Evolutionary conservation across 1,284 basidiomycete species (phyloP), one percentile per base, ranked within the genome.

Genomic region (Boletus subluridellus): DNA sequence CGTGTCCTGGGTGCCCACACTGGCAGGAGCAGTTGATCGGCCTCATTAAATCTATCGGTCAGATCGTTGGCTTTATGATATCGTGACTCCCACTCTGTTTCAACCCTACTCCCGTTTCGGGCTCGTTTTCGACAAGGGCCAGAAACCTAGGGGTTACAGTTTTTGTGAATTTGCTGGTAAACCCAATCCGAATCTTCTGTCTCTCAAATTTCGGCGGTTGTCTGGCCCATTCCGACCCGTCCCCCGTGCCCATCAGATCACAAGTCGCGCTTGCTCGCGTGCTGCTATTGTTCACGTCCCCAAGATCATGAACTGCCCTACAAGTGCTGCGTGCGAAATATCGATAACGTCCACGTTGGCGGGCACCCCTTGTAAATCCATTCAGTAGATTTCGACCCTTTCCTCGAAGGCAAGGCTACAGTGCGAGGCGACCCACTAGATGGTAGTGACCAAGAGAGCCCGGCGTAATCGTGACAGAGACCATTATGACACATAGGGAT

Each of bases 151-250:
- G 76, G 96, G 97, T 17, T 99, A 97, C 73, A 97, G 95, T 12
- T 98, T 98, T 73, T 95, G 95, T 78, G 94, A 97, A 82, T 98
- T 94, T 73, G 88, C 91, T 68, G 94, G 94, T 95, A 81, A 74
- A 84, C 80, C 65, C 71, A 70, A 75, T 71, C 70, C 68, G 21
- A 21, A 73, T 75, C 52, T 55, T 58, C 59, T 55, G 64, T 66
- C 71, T 69, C 65, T 58, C 56, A 59, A 62, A 62, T 58, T 53
- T 60, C 67, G 63, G 4, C 28, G 7, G 28, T 30, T 30, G 4
- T 80, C 77, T 78, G 73, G 80, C 76, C 66, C 68, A 62, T 73
- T 74, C 64, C 55, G 62, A 60, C 54, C 60, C 28, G 48, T 55
- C 28, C 50, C 24, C 32, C 15, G 10, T 54, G 21, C 48, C 54